Base-by-base conservation (phyloP, 192 early-diverging fungal species). In the Rhizophagus prolifer region DNA sequence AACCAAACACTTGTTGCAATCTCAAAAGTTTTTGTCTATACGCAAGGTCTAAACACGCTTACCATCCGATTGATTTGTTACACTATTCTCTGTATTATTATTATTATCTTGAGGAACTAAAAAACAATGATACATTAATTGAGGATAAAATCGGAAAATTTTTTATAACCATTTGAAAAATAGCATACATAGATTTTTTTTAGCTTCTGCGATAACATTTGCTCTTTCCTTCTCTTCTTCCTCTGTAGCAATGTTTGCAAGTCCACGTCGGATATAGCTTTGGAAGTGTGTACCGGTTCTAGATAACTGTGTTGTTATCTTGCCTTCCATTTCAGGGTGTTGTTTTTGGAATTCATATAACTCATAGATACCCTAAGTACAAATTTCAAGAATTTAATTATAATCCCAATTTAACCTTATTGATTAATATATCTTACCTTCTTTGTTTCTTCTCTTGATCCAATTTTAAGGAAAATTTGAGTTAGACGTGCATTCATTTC, bases 311-410 rank as follows among this genome's bases (percentile, higher is more conserved):
- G 83, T 82, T 78, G 90, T 88, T 1, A 95, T 86, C 70, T 87
- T 85, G 13, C 73, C 67, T 69, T 92, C 87, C 54, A 85, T 84
- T 41, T 88, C 82, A 36, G 92, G 93, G 79, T 94, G 87, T 72
- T 83, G 79, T 77, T 93, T 91, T 74, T 90, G 90, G 80, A 95
- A 91, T 70, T 88, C 85, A 80, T 95, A 92, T 58, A 95, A 81
- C 47, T 94, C 92, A 34, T 82, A 44, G 67, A 95, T 92, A 46
- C 91, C 93, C 87, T 89, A 71, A 6, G 65, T 23, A 41, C 21
- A 23, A 58, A 67, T 30, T 60, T 26, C 61, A 60, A n/a, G 50
- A 58, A 46, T 25, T 7, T 38, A 38, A n/a, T 19, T 7, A n/a
- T 4, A 63, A 38, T 34, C 31, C 4, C 31, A 4, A 34, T 6